A percentile compares a stretch with the other conserved stretches of the same genome.
Evolutionary conservation across 1,139 yeast genomes (phyloP).

Genomic region (Suhomyces taliae): DNA sequence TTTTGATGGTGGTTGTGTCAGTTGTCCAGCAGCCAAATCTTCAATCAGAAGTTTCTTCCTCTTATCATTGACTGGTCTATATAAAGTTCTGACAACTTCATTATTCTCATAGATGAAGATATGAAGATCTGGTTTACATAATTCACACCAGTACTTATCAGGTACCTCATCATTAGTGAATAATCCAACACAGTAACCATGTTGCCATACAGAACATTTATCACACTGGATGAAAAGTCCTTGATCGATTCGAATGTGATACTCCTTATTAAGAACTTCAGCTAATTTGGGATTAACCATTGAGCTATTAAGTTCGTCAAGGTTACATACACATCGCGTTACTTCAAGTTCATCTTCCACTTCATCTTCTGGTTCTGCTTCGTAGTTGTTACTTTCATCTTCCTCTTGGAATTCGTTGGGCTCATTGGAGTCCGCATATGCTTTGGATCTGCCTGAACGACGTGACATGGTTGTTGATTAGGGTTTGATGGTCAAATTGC

Average conservation of each 20-base stretch:
- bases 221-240: slow-evolving; percentile 90
- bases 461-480: slow-evolving; percentile 25
- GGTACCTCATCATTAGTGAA: slow-evolving; percentile 74
- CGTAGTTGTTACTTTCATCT: slow-evolving; percentile 22
- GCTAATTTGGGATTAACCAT: slow-evolving; percentile 40
- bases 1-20: slow-evolving; percentile 13
- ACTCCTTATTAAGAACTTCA: slow-evolving; percentile 47
- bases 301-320: slow-evolving; percentile 57
- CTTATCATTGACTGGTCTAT: slow-evolving; percentile 49
- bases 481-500: neutral
- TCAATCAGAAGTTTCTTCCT: slow-evolving; percentile 43
- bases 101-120: slow-evolving; percentile 38
- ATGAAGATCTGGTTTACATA: slow-evolving; percentile 83
- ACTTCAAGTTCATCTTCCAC: slow-evolving; percentile 62
- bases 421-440: slow-evolving; percentile 17
- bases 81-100: slow-evolving; percentile 43
- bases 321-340: slow-evolving; percentile 88
- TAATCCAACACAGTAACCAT: slow-evolving; percentile 91
- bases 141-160: slow-evolving; percentile 91
- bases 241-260: slow-evolving; percentile 66
- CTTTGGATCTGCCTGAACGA: slow-evolving; percentile 29
- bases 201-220: slow-evolving; percentile 94
- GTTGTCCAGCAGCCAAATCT: slow-evolving; percentile 16
- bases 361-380: slow-evolving; percentile 29
- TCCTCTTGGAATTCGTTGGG: slow-evolving; percentile 17